Evolutionary conservation across 1,284 basidiomycete species (phyloP).

Genomic region (Uromyces viciae-fabae): DNA sequence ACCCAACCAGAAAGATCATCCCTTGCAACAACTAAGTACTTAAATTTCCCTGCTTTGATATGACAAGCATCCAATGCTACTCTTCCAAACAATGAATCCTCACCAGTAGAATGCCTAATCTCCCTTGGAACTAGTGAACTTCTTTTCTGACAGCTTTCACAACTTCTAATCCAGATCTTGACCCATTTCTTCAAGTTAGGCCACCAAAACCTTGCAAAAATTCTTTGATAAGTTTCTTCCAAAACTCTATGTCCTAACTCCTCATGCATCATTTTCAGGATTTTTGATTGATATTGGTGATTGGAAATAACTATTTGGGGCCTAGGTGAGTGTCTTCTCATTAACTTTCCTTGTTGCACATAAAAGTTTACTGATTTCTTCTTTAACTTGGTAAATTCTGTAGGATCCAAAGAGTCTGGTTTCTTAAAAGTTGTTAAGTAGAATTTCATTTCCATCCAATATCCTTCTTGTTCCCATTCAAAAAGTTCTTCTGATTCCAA

Average conservation of each 20-base stretch:
- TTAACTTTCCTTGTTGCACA: too few relatives aligned
- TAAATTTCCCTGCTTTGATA: slow-evolving; percentile 6
- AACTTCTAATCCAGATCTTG: not conserved
- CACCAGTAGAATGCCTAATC: not conserved
- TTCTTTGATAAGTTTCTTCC: not conserved
- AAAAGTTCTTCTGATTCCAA: too few relatives aligned
- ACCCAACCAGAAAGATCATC: slow-evolving; percentile 42
- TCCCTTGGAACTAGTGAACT: not conserved
- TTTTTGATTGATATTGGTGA: too few relatives aligned
- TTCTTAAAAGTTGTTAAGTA: too few relatives aligned
- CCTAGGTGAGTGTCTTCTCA: too few relatives aligned
- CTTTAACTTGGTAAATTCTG: too few relatives aligned
- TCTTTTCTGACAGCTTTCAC: slow-evolving; percentile 19
- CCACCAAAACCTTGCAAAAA: slow-evolving; percentile 14
- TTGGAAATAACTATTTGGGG: too few relatives aligned
- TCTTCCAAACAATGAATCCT: not conserved
- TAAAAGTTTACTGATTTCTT: too few relatives aligned
- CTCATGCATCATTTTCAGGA: too few relatives aligned
- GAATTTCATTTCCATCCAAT: too few relatives aligned
- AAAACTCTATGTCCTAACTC: slow-evolving; percentile 12
- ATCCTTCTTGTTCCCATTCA: too few relatives aligned
- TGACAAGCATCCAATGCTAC: slow-evolving; percentile 8
- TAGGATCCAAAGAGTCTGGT: too few relatives aligned
- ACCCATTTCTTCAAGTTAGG: not conserved
- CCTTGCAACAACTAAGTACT: slow-evolving; percentile 32